A percentile compares a stretch with the other conserved stretches of the same genome.
Conservation (phyloP, 1,139 yeast species). For the Debaryomyces nepalensis region DNA sequence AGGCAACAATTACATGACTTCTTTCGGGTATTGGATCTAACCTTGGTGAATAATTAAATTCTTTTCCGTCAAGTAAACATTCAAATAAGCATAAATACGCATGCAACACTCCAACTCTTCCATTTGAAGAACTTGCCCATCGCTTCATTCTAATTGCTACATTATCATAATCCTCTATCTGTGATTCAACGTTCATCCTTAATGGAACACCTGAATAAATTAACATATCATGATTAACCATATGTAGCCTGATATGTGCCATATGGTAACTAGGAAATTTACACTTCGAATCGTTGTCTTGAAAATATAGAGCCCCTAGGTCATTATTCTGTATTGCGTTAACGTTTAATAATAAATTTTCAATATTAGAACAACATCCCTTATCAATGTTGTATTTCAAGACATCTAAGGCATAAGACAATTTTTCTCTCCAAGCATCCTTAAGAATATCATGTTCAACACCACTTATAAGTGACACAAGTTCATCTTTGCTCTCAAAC, state of each 20-base stretch:
- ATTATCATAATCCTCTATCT: constrained; percentile 53
- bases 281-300: constrained; percentile 18
- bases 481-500: constrained; percentile 67
- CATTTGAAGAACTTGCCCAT: constrained; percentile 38
- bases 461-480: constrained; percentile 30
- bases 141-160: constrained; percentile 40
- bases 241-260: constrained; percentile 71
- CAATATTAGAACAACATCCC: constrained; percentile 9
- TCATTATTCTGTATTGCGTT: neutral
- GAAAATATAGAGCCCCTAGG: constrained; percentile 12
- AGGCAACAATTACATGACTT: constrained; percentile 8
- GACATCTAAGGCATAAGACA: constrained; percentile 11
- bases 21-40: constrained; percentile 13
- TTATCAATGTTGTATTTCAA: constrained; percentile 18
- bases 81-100: constrained; percentile 68
- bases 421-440: constrained; percentile 47
- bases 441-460: constrained; percentile 21
- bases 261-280: constrained; percentile 65
- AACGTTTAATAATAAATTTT: neutral
- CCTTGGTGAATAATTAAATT: constrained; percentile 2
- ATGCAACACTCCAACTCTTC: constrained; percentile 50
- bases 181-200: constrained; percentile 75
- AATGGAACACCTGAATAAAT: constrained; percentile 83
- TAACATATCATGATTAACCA: constrained; percentile 77
- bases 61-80: constrained; percentile 43